phyloP scores from a whole-genome alignment of 768 basidiomycete genomes.

The Kwoniella sp. region DNA sequence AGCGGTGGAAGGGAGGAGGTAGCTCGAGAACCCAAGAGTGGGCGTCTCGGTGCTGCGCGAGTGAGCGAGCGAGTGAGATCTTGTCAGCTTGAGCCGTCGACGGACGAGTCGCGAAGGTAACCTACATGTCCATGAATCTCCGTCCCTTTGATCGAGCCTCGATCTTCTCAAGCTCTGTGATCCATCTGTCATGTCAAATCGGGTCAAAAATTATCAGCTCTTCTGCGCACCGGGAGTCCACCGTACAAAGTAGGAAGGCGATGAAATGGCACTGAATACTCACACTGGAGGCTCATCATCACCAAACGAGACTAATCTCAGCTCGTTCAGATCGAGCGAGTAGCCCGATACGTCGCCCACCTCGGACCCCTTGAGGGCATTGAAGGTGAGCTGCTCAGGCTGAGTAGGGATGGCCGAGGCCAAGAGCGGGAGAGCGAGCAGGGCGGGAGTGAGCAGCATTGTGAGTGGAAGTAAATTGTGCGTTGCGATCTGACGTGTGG shows the following conservation, averaged over 20 bases:
- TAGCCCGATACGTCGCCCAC: slow-evolving; percentile 62
- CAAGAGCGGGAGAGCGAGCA: slow-evolving; percentile 37
- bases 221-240: no score
- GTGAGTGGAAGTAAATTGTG: background rate
- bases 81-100: background rate
- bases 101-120: background rate
- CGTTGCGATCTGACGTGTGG: background rate
- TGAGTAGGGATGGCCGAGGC: slow-evolving; percentile 36
- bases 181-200: slow-evolving; percentile 59
- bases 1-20: slow-evolving; percentile 39
- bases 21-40: slow-evolving; percentile 49
- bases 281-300: slow-evolving; percentile 65
- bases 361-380: slow-evolving; percentile 6
- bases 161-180: slow-evolving; percentile 91
- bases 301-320: slow-evolving; percentile 74
- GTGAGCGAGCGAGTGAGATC: no score
- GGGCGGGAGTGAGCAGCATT: slow-evolving; percentile 39
- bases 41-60: slow-evolving; percentile 71
- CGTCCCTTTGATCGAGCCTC: slow-evolving; percentile 73
- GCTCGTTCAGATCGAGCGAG: slow-evolving; percentile 70
- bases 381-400: slow-evolving; percentile 26
- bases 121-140: slow-evolving; percentile 79
- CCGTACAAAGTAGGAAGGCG: background rate
- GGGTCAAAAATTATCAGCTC: background rate
- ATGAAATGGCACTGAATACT: slow-evolving; percentile 13